These are phyloP conservation scores for Carallia pectinifolia DNA, from an alignment of 345 rosid genomes.

Conservation along the genomic window DNA sequence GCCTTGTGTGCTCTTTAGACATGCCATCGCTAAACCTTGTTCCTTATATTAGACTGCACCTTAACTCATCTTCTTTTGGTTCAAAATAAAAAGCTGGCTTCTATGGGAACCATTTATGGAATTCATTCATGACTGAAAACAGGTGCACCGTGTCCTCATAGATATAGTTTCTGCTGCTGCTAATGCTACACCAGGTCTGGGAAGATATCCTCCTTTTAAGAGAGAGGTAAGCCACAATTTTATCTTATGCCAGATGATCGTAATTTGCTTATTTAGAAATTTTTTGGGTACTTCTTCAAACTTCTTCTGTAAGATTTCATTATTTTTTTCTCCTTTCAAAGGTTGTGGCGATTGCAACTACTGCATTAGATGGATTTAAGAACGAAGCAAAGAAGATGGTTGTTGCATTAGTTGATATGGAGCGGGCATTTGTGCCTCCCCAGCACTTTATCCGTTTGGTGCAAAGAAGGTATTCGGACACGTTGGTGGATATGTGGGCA, in stretches of 20 bases:
- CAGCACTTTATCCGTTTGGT: slow-evolving; percentile 98
- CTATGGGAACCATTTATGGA: slow-evolving; percentile 8
- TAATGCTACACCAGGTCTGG: slow-evolving; percentile 94
- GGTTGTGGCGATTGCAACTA: slow-evolving; percentile 89
- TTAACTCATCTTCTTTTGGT: too few relatives aligned
- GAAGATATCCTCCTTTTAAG: slow-evolving; percentile 96
- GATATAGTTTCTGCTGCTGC: slow-evolving; percentile 89
- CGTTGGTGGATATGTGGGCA: background rate
- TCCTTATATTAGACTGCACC: too few relatives aligned
- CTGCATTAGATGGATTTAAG: slow-evolving; percentile 91
- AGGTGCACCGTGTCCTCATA: slow-evolving; percentile 93
- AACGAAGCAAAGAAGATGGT: slow-evolving; percentile 96
- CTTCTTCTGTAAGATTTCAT: background rate
- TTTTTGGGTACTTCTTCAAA: background rate
- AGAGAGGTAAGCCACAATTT: slow-evolving; percentile 58
- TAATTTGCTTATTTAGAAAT: background rate
- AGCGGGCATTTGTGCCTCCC: slow-evolving; percentile 98
- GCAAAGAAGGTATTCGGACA: slow-evolving; percentile 67
- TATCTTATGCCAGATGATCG: slow-evolving; percentile 1
- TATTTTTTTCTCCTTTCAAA: slow-evolving; percentile 25
- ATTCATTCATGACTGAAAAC: slow-evolving; percentile 14
- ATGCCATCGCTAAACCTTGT: too few relatives aligned
- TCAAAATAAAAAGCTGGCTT: too few relatives aligned
- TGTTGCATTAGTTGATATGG: slow-evolving; percentile 97
- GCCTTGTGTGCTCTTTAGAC: too few relatives aligned